Conservation (phyloP, 2,329 filamentous ascomycete species). For the Talaromyces verruculosus region DNA sequence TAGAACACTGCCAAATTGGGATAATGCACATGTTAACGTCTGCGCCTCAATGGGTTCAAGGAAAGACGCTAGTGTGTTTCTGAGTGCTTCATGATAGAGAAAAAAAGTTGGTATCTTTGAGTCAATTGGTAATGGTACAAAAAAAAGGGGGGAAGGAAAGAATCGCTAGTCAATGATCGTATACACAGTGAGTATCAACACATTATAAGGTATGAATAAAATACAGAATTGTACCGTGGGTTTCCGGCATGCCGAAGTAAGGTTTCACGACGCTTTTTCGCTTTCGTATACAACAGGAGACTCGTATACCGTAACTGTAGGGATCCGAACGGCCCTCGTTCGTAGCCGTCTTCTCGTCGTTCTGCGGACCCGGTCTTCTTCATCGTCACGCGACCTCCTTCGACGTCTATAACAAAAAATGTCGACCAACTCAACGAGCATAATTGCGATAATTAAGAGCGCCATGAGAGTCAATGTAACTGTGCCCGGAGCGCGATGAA, state of each 20-base stretch:
- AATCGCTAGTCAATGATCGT: constrained; percentile 10
- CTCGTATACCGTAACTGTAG: not conserved
- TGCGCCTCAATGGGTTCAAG: not conserved
- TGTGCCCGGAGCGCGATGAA: not conserved
- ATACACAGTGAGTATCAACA: not conserved
- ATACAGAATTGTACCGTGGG: not conserved
- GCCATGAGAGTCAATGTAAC: constrained; percentile 10
- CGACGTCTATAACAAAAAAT: not conserved
- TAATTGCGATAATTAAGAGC: constrained; percentile 15
- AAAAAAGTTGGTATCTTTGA: not conserved
- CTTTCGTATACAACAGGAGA: not conserved
- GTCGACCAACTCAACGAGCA: constrained; percentile 18
- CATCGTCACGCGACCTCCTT: not conserved
- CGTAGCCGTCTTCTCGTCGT: not conserved
- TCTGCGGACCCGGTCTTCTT: not conserved
- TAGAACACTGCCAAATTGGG: not conserved
- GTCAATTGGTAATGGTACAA: not conserved
- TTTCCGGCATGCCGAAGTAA: not conserved
- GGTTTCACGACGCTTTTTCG: not conserved
- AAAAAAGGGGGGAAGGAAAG: not conserved
- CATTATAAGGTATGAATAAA: not conserved
- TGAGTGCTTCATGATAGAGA: not conserved
- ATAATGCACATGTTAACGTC: not conserved
- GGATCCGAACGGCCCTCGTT: not conserved
- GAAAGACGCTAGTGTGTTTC: not conserved